Base-by-base conservation (phyloP, 2,329 filamentous ascomycete genomes). In the Colletotrichum godetiae region DNA sequence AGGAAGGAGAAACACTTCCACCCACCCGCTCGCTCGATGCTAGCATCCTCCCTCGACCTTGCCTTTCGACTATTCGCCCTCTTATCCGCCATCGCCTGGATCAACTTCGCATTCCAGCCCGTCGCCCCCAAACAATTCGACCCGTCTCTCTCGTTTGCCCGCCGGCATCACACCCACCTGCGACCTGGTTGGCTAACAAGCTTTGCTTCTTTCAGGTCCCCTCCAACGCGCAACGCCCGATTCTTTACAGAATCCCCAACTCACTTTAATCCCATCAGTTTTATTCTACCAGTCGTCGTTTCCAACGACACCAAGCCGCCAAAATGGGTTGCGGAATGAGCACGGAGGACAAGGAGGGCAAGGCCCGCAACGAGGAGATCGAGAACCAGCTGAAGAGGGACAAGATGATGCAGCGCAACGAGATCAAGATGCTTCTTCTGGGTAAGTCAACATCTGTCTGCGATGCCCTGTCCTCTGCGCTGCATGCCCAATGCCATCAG, bases 291-390 rank as follows among this genome's bases (percentile, higher is more conserved):
- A 33, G 63, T 56, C 55, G 68, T 65, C 58, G 67, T 67, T 22
- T 31, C 42, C 46, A 74, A 69, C 57, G 59, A 75, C 67, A 69
- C 33, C 49, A 77, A 74, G 79, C 84, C 86, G 88, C 83, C 93
- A 95, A 89, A 81, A 99, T 99, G 97, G 97, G 97, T 92, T 99
- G 97, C 86, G 96, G 96, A 87, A 97, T 98, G 95, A 98, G 96
- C 85, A 98, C 97, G 83, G 97, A 98, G 89, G 97, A 98, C 88
- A 98, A 98, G 93, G 97, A 98, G 95, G 96, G 97, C 88, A 98
- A 98, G 94, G 94, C 95, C 89, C 93, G 97, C 80, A 98, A 99
- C 84, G 97, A 99, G 90, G 96, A 98, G 92, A 99, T 99, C 82
- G 97, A 99, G 88, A 98, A 98, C 85, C 96, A 98, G 89, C 89